phyloP scores from a whole-genome alignment of 1,284 basidiomycete species.

The Cryptococcus sp. region DNA sequence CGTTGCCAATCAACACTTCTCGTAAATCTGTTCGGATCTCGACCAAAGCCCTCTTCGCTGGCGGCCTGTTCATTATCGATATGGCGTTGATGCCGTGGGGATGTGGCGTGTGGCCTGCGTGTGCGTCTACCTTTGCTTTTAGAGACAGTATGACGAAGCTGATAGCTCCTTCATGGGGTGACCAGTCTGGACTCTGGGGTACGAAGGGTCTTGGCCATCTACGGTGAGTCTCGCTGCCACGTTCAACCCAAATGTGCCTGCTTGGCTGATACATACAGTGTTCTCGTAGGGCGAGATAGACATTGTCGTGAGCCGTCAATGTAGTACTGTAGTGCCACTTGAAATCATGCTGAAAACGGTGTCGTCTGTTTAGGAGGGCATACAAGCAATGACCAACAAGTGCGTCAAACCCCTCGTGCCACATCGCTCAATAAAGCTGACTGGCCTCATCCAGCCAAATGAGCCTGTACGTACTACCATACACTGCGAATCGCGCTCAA shows the following conservation, averaged over 20 bases:
- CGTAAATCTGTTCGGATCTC: constrained; percentile 64
- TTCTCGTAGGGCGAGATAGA: constrained; percentile 49
- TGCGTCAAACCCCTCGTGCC: constrained; percentile 20
- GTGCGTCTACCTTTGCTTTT: constrained; percentile 27
- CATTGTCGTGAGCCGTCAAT: constrained; percentile 35
- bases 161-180: background rate
- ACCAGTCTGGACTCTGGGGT: constrained; percentile 51
- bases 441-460: constrained; percentile 33
- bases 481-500: too few species aligned
- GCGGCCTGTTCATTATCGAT: constrained; percentile 78
- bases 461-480: constrained; percentile 34
- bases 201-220: constrained; percentile 39
- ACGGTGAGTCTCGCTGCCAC: constrained; percentile 25
- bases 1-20: constrained; percentile 18
- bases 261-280: background rate
- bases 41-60: constrained; percentile 65
- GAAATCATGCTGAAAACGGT: background rate
- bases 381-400: constrained; percentile 44
- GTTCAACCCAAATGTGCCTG: background rate
- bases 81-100: constrained; percentile 73
- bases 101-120: constrained; percentile 80
- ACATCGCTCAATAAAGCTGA: too few species aligned
- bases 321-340: background rate
- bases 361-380: constrained; percentile 41
- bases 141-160: background rate